These are phyloP conservation scores for Trichaptum fuscoviolaceum DNA, from an alignment of 768 basidiomycete genomes.

Conservation along the genomic window DNA sequence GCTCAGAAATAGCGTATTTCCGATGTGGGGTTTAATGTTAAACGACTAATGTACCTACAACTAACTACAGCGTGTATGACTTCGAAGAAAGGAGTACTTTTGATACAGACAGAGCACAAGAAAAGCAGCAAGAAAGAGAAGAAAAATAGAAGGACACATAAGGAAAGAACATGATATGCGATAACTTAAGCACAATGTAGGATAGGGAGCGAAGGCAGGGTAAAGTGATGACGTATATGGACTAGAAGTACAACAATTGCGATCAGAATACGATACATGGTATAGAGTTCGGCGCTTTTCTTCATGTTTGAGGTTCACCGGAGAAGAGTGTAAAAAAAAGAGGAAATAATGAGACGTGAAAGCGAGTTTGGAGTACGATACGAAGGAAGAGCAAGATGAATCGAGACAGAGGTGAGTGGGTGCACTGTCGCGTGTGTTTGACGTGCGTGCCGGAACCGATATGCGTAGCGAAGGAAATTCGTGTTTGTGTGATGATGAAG, in stretches of 20 bases:
- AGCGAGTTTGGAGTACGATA: not conserved
- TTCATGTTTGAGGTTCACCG: not conserved
- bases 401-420: no score
- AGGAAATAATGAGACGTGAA: not conserved
- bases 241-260: not conserved
- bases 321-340: not conserved
- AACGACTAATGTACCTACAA: not conserved
- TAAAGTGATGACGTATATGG: not conserved
- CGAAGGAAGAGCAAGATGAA: no score
- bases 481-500: not conserved
- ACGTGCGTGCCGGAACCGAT: not conserved
- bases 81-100: not conserved
- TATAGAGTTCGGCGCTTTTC: not conserved
- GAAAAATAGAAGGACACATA: not conserved
- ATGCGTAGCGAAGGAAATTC: not conserved
- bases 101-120: not conserved
- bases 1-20: not conserved
- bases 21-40: not conserved
- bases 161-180: not conserved
- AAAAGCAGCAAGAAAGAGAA: not conserved
- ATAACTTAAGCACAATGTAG: not conserved
- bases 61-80: not conserved
- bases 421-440: not conserved
- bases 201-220: not conserved
- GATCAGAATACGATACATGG: not conserved